Evolutionary conservation across 2,329 filamentous ascomycete genomes (phyloP).

Genomic region (Colletotrichum karsti): DNA sequence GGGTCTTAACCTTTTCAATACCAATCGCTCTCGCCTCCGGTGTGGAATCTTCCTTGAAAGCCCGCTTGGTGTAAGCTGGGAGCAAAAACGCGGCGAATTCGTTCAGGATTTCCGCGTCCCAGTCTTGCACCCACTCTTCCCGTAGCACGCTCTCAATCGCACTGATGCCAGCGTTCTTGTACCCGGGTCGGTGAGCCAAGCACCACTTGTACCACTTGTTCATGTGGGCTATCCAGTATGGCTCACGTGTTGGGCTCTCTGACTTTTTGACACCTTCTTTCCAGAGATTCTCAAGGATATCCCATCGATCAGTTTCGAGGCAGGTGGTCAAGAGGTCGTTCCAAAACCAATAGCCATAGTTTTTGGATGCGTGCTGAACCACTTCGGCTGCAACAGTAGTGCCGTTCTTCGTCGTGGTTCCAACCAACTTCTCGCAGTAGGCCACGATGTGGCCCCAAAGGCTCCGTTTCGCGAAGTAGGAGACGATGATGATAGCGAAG

Average conservation of each 20-base stretch:
- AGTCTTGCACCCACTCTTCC: background rate
- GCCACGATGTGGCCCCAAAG: background rate
- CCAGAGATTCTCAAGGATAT: background rate
- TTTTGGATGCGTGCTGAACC: background rate
- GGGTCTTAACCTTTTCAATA: background rate
- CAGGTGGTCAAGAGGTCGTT: background rate
- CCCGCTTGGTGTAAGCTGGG: background rate
- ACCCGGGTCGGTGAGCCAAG: background rate
- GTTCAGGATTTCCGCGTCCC: background rate
- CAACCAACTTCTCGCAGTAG: background rate
- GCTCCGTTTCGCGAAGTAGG: background rate
- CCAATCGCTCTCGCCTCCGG: background rate
- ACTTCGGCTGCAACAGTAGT: background rate
- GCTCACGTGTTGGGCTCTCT: background rate
- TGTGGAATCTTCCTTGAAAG: background rate
- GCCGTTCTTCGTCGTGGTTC: background rate
- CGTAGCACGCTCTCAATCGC: background rate
- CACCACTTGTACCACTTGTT: background rate
- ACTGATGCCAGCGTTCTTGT: background rate
- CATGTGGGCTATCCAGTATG: background rate
- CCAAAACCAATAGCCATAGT: background rate
- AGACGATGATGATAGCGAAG: too few relatives aligned
- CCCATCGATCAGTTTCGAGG: background rate
- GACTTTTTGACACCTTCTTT: background rate
- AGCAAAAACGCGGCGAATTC: background rate